Evolutionary conservation across 2,329 filamentous ascomycete species (phyloP).

Genomic region (Claviceps purpurea): DNA sequence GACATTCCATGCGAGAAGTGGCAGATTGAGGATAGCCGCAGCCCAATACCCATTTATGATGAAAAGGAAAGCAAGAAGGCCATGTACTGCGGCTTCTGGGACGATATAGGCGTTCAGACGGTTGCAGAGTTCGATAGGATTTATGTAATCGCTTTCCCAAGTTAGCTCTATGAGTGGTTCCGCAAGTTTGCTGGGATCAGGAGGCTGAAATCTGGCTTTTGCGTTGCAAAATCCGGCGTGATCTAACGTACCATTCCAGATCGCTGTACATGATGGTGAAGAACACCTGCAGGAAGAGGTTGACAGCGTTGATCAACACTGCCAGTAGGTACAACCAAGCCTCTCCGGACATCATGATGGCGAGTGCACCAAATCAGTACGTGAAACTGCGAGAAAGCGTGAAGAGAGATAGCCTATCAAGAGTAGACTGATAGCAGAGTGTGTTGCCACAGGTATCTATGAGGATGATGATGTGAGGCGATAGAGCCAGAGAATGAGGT

Average conservation of each 20-base stretch:
- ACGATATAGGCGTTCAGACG: constrained; percentile 99
- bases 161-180: neutral
- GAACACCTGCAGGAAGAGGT: constrained; percentile 98
- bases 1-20: constrained; percentile 81
- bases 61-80: constrained; percentile 89
- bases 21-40: constrained; percentile 80
- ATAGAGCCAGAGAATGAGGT: neutral
- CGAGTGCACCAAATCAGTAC: neutral
- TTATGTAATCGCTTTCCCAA: constrained; percentile 81
- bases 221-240: neutral
- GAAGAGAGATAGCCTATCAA: neutral
- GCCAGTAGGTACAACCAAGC: constrained; percentile 96
- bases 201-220: neutral
- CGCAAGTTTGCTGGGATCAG: neutral
- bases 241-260: constrained; percentile 74
- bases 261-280: constrained; percentile 99
- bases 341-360: constrained; percentile 72
- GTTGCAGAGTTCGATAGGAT: constrained; percentile 99
- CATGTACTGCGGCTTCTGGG: constrained; percentile 94
- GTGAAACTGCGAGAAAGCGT: neutral
- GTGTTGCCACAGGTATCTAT: neutral
- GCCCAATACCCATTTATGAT: constrained; percentile 99
- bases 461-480: neutral
- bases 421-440: neutral
- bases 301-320: constrained; percentile 99